Conservation (phyloP, 2,329 filamentous ascomycete species). For the Aspergillus melleus region DNA sequence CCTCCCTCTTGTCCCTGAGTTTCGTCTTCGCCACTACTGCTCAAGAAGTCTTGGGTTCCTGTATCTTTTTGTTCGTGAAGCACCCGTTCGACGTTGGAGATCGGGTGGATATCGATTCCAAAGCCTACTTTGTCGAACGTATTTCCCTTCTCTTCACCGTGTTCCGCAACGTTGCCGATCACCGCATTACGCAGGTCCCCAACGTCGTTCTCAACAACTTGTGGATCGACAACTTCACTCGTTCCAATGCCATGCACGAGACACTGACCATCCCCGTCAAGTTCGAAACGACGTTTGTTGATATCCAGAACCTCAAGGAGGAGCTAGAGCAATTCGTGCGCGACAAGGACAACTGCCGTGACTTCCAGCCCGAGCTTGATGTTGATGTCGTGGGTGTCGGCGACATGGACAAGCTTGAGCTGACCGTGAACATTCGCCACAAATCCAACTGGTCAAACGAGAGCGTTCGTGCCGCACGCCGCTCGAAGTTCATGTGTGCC, state of each 20-base stretch:
- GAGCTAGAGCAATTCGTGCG: conserved; percentile 87
- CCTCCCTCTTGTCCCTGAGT: conserved; percentile 88
- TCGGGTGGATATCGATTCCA: conserved; percentile 73
- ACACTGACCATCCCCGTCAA: conserved; percentile 75
- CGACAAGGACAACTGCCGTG: conserved; percentile 79
- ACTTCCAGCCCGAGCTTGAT: conserved; percentile 83
- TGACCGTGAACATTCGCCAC: conserved; percentile 82
- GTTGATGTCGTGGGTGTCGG: conserved; percentile 77
- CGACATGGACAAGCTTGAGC: conserved; percentile 82
- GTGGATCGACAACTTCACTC: conserved; percentile 94
- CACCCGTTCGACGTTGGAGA: conserved; percentile 97
- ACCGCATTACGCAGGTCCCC: conserved; percentile 78
- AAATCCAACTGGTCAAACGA: conserved; percentile 95
- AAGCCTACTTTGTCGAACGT: conserved; percentile 80
- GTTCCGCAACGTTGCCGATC: conserved; percentile 79
- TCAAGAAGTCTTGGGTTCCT: conserved; percentile 95
- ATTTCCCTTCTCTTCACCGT: conserved; percentile 93
- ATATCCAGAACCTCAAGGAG: conserved; percentile 77
- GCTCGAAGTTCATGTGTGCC: conserved; percentile 97
- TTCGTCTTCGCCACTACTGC: conserved; percentile 92
- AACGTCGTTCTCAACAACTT: conserved; percentile 89
- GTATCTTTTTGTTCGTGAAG: conserved; percentile 98
- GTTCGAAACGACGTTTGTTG: conserved; percentile 85
- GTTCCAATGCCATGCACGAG: conserved; percentile 90
- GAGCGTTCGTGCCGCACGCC: conserved; percentile 71